Percentiles rank a stretch among this genome's conserved stretches.
These are phyloP conservation scores for Sporothrix pseudoabietina DNA, from an alignment of 2,329 filamentous ascomycete species.

Conservation along the genomic window DNA sequence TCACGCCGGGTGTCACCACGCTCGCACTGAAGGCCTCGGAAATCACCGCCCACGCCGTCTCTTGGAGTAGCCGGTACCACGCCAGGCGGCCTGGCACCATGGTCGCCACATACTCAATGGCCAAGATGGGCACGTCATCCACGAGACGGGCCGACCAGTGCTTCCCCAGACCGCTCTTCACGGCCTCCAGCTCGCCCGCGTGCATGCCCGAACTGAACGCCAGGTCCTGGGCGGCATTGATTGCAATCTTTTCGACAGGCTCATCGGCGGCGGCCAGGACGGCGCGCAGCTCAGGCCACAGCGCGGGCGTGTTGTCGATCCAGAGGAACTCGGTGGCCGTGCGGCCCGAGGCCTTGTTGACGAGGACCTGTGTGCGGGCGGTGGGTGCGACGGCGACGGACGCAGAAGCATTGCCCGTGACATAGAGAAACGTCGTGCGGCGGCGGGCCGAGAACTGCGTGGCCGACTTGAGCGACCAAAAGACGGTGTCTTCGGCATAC, in stretches of 20 bases:
- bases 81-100: conserved; percentile 46
- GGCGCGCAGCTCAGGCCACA: conserved; percentile 46
- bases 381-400: neutral
- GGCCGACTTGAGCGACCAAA: conserved; percentile 53
- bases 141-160: conserved; percentile 48
- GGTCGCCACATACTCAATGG: conserved; percentile 50
- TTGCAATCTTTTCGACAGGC: conserved; percentile 44
- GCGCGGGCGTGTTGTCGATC: conserved; percentile 51
- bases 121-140: conserved; percentile 47
- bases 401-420: conserved; percentile 47
- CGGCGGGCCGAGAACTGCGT: conserved; percentile 53
- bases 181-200: conserved; percentile 48
- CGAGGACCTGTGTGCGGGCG: conserved; percentile 22
- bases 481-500: conserved; percentile 55
- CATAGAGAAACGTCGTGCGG: conserved; percentile 54
- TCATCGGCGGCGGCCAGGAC: conserved; percentile 46
- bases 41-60: conserved; percentile 67
- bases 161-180: conserved; percentile 43
- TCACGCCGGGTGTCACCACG: conserved; percentile 48
- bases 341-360: conserved; percentile 39
- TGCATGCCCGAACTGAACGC: conserved; percentile 53
- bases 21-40: conserved; percentile 66
- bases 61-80: conserved; percentile 51
- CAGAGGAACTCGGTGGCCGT: conserved; percentile 44
- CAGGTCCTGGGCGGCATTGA: conserved; percentile 50